phyloP scores from a whole-genome alignment of 306 rosid genomes.

The Trichosanthes cucumerina region DNA sequence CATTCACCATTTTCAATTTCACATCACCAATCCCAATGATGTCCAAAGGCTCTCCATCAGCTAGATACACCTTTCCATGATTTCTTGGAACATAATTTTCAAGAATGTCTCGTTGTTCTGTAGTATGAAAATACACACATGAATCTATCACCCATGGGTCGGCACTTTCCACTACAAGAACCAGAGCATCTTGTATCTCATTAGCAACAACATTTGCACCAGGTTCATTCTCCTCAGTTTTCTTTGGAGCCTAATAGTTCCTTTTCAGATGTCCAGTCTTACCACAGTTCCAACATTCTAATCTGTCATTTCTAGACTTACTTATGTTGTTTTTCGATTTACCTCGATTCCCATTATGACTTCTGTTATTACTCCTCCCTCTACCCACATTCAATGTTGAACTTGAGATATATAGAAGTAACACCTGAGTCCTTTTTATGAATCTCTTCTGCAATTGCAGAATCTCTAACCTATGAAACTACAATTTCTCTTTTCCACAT shows the following conservation, averaged over 20 bases:
- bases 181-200: neutral
- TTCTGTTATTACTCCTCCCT: neutral
- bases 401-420: neutral
- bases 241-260: too few relatives aligned
- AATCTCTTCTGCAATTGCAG: neutral
- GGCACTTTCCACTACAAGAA: neutral
- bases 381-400: neutral
- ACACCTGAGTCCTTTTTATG: neutral
- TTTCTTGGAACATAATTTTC: too few relatives aligned
- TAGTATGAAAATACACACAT: neutral
- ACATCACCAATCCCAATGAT: too few relatives aligned
- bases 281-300: neutral
- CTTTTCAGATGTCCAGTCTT: neutral
- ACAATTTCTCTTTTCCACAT: neutral
- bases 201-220: neutral
- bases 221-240: neutral
- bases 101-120: too few relatives aligned
- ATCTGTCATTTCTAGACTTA: neutral
- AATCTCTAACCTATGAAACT: neutral
- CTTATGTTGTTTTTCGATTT: too few relatives aligned
- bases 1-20: too few relatives aligned
- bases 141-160: neutral
- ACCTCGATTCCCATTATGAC: too few relatives aligned
- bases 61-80: too few relatives aligned
- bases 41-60: too few relatives aligned